A percentile compares a stretch with the other conserved stretches of the same genome.
phyloP scores from a whole-genome alignment of 345 rosid genomes.

The Aquilaria malaccensis region DNA sequence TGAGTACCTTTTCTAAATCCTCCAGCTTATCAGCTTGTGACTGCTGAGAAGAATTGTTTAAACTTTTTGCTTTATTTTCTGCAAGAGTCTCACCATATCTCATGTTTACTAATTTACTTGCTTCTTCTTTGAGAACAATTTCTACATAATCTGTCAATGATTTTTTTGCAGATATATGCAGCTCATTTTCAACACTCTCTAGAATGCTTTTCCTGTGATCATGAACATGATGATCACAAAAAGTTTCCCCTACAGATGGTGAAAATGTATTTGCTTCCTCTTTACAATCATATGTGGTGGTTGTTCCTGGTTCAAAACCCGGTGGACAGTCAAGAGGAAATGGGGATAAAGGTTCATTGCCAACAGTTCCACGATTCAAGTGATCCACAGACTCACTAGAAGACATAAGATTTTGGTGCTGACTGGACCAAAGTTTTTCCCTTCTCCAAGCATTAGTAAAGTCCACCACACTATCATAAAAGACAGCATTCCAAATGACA shows the following conservation, averaged over 20 bases:
- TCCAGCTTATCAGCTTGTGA: constrained; percentile 23
- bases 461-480: constrained; percentile 55
- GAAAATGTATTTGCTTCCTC: constrained; percentile 12
- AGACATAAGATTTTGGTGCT: constrained; percentile 22
- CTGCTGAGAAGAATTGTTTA: constrained; percentile 13
- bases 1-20: constrained; percentile 29
- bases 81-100: constrained; percentile 23
- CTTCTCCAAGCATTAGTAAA: constrained; percentile 60
- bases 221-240: constrained; percentile 12
- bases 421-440: constrained; percentile 54
- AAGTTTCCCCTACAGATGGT: constrained; percentile 16
- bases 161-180: constrained; percentile 43
- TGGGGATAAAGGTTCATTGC: constrained; percentile 26
- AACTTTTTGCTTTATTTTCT: constrained; percentile 24
- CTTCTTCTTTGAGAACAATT: constrained; percentile 49
- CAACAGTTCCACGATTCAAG: constrained; percentile 19
- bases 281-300: constrained; percentile 16
- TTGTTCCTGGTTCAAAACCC: constrained; percentile 32
- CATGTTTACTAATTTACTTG: constrained; percentile 21
- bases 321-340: constrained; percentile 27
- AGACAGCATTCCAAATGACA: constrained; percentile 84
- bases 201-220: constrained; percentile 30
- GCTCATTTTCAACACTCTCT: constrained; percentile 52
- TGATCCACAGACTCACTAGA: constrained; percentile 9
- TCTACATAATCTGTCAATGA: constrained; percentile 37